phyloP scores from a whole-genome alignment of 2,329 filamentous ascomycete genomes.

The Xylaria multiplex region DNA sequence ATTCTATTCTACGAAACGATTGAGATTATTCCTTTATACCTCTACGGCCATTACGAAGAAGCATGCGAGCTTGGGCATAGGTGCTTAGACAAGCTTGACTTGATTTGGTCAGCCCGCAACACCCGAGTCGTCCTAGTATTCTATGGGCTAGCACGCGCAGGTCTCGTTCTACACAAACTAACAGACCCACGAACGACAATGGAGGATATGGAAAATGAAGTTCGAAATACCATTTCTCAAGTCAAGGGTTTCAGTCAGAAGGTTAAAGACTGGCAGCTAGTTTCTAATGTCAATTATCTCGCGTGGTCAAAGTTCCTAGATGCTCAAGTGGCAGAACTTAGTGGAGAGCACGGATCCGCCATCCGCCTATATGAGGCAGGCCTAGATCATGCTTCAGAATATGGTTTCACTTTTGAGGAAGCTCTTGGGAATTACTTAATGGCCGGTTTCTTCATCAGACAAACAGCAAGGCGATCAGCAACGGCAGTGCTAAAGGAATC shows the following conservation, averaged over 20 bases:
- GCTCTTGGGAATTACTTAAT: conserved; percentile 79
- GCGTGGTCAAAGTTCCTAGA: conserved; percentile 74
- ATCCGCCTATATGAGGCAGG: conserved; percentile 75
- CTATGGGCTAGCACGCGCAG: conserved; percentile 67
- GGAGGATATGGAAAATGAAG: conserved; percentile 56
- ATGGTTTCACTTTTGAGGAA: conserved; percentile 75
- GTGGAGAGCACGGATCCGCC: conserved; percentile 64
- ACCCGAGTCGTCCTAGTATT: conserved; percentile 68
- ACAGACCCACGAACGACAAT: conserved; percentile 58
- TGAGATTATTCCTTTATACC: conserved; percentile 69
- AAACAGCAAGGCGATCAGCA: conserved; percentile 73
- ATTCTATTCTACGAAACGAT: conserved; percentile 75
- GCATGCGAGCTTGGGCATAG: conserved; percentile 66
- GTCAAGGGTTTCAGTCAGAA: conserved; percentile 66
- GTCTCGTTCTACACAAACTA: conserved; percentile 60
- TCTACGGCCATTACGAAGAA: conserved; percentile 70
- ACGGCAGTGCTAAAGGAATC: conserved; percentile 75
- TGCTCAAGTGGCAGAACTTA: conserved; percentile 74
- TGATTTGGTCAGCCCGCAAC: conserved; percentile 70
- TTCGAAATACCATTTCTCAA: conserved; percentile 61
- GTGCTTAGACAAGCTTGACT: conserved; percentile 58
- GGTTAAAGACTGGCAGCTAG: conserved; percentile 70
- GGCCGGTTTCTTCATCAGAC: conserved; percentile 74
- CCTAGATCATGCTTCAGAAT: conserved; percentile 75
- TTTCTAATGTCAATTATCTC: conserved; percentile 77